These are phyloP conservation scores for Plantago coronopus DNA, from an alignment of 305 asterid species.

Conservation along the genomic window DNA sequence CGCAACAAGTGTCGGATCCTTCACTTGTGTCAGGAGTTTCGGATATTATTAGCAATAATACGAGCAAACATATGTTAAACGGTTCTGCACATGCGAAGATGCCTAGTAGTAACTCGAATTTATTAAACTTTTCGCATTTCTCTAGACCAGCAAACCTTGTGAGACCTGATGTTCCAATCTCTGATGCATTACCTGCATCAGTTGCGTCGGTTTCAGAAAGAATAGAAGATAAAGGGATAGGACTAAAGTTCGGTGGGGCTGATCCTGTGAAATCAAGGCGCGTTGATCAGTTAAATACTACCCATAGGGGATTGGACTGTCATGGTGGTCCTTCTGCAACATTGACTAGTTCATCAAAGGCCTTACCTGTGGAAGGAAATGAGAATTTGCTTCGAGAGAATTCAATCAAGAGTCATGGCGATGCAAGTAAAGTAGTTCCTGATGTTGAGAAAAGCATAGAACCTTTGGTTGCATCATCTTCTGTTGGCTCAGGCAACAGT, in stretches of 20 bases:
- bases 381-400: slow-evolving; percentile 29
- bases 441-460: slow-evolving; percentile 50
- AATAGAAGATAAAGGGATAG: slow-evolving; percentile 34
- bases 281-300: slow-evolving; percentile 27
- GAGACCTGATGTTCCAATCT: slow-evolving; percentile 38
- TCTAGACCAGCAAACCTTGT: slow-evolving; percentile 52
- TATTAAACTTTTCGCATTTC: slow-evolving; percentile 69
- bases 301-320: slow-evolving; percentile 28
- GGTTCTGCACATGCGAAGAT: slow-evolving; percentile 24
- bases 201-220: slow-evolving; percentile 33
- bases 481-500: slow-evolving; percentile 84
- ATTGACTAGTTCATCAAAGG: slow-evolving; percentile 29
- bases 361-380: slow-evolving; percentile 24
- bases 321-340: slow-evolving; percentile 29
- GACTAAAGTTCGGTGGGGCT: slow-evolving; percentile 23
- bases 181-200: slow-evolving; percentile 37
- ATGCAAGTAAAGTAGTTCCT: slow-evolving; percentile 29
- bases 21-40: slow-evolving; percentile 47
- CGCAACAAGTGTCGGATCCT: slow-evolving; percentile 33
- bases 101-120: slow-evolving; percentile 33
- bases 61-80: slow-evolving; percentile 31
- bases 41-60: slow-evolving; percentile 19
- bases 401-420: slow-evolving; percentile 28
- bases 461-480: slow-evolving; percentile 68
- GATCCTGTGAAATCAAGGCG: slow-evolving; percentile 30